Percentiles rank a stretch among this genome's conserved stretches.
Conservation (phyloP, 148 eudicot genomes). For the Rheum nobile region DNA sequence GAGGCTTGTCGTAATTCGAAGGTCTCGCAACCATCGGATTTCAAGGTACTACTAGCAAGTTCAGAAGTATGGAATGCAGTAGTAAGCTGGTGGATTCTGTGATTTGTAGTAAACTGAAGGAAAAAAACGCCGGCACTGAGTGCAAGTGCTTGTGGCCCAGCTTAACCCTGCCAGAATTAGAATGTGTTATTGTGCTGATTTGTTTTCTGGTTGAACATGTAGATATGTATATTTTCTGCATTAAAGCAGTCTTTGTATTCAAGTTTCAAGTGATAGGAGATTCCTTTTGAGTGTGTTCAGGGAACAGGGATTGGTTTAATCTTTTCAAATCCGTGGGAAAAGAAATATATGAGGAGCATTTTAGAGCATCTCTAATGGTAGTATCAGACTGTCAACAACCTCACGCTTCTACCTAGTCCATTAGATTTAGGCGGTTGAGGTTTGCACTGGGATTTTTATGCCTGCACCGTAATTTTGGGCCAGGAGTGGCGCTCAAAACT, state of each 20-base stretch:
- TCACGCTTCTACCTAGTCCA: too few relatives aligned
- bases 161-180: background rate
- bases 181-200: background rate
- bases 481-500: too few relatives aligned
- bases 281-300: background rate
- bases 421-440: too few relatives aligned
- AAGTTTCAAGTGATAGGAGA: background rate
- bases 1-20: conserved; percentile 20
- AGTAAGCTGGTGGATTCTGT: background rate
- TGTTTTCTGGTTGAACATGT: background rate
- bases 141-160: background rate
- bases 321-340: background rate
- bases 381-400: too few relatives aligned
- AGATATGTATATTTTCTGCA: background rate
- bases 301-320: background rate
- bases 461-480: too few relatives aligned
- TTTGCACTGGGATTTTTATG: too few relatives aligned
- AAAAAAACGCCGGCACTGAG: background rate
- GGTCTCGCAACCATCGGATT: background rate
- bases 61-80: background rate
- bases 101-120: background rate
- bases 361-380: too few relatives aligned
- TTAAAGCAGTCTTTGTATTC: background rate
- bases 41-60: background rate
- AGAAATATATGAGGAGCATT: too few relatives aligned